These are phyloP conservation scores for Ceratocystis cubensis DNA, from an alignment of 2,329 filamentous ascomycete genomes.

Conservation along the genomic window DNA sequence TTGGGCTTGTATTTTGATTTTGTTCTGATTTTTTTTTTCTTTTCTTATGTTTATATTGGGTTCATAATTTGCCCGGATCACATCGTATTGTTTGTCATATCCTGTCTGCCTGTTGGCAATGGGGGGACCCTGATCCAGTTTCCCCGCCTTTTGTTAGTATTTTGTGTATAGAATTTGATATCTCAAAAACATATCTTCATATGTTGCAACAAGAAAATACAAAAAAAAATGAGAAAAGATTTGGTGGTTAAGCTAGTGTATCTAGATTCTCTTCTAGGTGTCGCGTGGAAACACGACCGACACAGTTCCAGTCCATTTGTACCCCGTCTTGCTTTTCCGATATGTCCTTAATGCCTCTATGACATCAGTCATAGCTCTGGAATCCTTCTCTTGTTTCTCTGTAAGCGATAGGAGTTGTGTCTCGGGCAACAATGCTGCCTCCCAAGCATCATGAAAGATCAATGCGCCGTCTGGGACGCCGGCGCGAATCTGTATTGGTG, in stretches of 20 bases:
- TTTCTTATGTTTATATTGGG: slow-evolving; percentile 5
- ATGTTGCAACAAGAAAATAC: slow-evolving; percentile 13
- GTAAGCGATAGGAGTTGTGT: background rate
- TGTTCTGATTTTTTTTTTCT: background rate
- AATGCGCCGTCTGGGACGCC: slow-evolving; percentile 36
- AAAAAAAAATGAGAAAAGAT: slow-evolving; percentile 7
- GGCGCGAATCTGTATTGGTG: slow-evolving; percentile 37
- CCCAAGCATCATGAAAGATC: slow-evolving; percentile 43
- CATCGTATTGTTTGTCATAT: slow-evolving; percentile 19
- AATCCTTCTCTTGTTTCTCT: slow-evolving; percentile 9
- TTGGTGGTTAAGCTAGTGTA: background rate
- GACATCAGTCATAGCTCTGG: slow-evolving; percentile 13
- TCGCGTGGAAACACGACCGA: slow-evolving; percentile 6
- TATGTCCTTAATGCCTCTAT: slow-evolving; percentile 8
- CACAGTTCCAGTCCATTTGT: slow-evolving; percentile 12
- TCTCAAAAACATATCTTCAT: slow-evolving; percentile 14
- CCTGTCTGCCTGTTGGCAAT: slow-evolving; percentile 21
- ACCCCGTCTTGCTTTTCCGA: background rate
- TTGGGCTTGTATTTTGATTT: background rate
- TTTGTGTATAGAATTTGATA: slow-evolving; percentile 19
- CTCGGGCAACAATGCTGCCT: slow-evolving; percentile 33
- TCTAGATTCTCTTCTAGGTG: background rate
- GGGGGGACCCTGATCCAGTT: slow-evolving; percentile 18
- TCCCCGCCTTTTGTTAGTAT: slow-evolving; percentile 14
- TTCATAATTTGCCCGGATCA: slow-evolving; percentile 18